Evolutionary conservation across 768 basidiomycete genomes (phyloP), one percentile per base, ranked within the genome.

Genomic region (Termitomyces sp.): DNA sequence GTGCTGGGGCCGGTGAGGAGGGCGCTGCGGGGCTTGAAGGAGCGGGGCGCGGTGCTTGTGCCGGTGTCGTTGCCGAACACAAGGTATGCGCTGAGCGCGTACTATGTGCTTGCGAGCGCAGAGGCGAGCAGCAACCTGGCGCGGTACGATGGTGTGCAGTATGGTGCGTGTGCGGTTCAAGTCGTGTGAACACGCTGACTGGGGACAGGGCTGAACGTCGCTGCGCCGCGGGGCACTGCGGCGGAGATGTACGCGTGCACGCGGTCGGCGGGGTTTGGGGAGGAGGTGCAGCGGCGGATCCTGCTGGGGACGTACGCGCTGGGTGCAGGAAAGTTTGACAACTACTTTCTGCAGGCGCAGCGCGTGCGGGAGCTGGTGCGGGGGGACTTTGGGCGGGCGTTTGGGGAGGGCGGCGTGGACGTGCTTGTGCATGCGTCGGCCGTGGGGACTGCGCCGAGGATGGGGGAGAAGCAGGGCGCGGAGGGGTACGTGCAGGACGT

Each of bases 311-410:
- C 94, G 0, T 93, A 95, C 66, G 91, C 95, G 2, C 76, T 99
- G 44, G 89, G 88, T 0, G 94, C 94, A 29, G 92, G 94, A 57
- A 94, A 94, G n/a, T 98, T 94, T 67, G 90, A 98, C 72, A 98
- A 96, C 66, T 98, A 96, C 70, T 99, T 94, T 69, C 78, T 98
- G 5, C 93, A 96, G 74, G 95, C 96, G 0, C 88, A 93, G 60
- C 81, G 85, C 33, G 82, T 98, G 10, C 86, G 96, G 1, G 78
- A 81, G 51, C 73, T 81, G 8, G 75, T 99, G 52, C 81, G 83
- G 57, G 65, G 77, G 5, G 95, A 98, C 65, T 94, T 95, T 64
- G 74, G 87, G 65, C 64, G 67, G 1, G 81, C 87, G 36, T 94
- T 98, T 72, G 73, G 76, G 0, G 76, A 80, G 1, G 73, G 76